Evolutionary conservation across 805 yeast species (phyloP), one percentile per base, ranked within the genome.

Genomic region (Candida wancherniae): DNA sequence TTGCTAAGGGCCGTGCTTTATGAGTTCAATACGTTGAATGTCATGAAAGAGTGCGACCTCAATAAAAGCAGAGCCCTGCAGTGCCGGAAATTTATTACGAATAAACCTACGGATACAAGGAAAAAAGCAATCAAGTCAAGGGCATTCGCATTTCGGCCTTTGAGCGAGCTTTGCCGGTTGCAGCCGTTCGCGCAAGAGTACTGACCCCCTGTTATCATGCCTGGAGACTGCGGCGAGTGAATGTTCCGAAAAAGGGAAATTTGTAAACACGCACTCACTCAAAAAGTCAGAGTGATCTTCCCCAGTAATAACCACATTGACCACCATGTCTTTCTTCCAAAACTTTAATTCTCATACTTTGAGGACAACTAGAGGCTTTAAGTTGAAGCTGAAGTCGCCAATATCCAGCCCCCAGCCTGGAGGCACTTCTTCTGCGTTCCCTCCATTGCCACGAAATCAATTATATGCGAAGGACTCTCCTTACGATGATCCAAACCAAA

Each of bases 271-370:
- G 12, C 21, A 15, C 11, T 15, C 28, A 13, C 24, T 26, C 19
- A 15, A 9, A 13, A 11, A 6, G 24, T 4, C 23, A 10, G 10
- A 12, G 17, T 15, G 20, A 29, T 9, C 9, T 28, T 7, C 16
- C 19, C 17, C 9, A 22, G 10, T 14, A 22, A 21, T 26, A 22
- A 27, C 17, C 31, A 14, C 10, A 17, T 9, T 19, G 11, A 15
- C 14, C 19, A 41, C 14, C 26, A 61, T 61, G 68, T 51, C 70
- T 3, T 61, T 64, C 40, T 63, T 65, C 39, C 67, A 54, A 37
- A 65, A 64, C 47, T 63, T 65, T 55, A 65, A 65, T 42, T 56
- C 69, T 1, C 71, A 64, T 35, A 48, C 67, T 15, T 53, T 65
- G 36, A 52, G 63, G 26, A 48, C 69, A 7, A 63, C 70, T 4